Conservation (phyloP, 805 yeast genomes). For the Cyberlindnera veronae region DNA sequence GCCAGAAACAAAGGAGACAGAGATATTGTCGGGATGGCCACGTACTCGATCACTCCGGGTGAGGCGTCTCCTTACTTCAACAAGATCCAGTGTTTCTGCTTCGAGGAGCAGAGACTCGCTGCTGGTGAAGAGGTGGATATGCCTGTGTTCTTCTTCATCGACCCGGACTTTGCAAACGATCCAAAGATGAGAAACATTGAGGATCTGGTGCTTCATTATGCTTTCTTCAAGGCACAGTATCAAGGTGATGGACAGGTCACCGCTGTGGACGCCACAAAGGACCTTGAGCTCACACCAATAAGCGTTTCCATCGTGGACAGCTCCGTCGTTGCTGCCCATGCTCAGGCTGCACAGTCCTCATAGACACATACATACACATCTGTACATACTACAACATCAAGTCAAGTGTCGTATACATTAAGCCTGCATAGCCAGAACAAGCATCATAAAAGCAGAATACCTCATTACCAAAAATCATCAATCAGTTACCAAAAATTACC, state of each 20-base stretch:
- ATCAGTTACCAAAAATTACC: not conserved
- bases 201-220: slow-evolving; percentile 86
- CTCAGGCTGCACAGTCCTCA: not conserved
- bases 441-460: no score
- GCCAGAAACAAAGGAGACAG: slow-evolving; percentile 83
- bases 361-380: not conserved
- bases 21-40: slow-evolving; percentile 97
- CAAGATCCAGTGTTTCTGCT: slow-evolving; percentile 97
- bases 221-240: slow-evolving; percentile 70
- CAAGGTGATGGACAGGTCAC: slow-evolving; percentile 37
- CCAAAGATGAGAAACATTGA: slow-evolving; percentile 89
- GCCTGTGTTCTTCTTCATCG: slow-evolving; percentile 97
- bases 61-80: slow-evolving; percentile 95
- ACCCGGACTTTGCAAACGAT: slow-evolving; percentile 91
- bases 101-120: slow-evolving; percentile 88
- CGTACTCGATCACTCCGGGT: slow-evolving; percentile 94
- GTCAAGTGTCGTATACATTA: no score
- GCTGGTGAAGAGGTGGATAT: slow-evolving; percentile 98
- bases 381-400: no score
- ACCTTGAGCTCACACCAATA: slow-evolving; percentile 23
- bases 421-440: no score
- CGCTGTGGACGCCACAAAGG: slow-evolving; percentile 26
- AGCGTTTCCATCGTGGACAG: slow-evolving; percentile 14
- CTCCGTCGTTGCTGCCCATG: slow-evolving; percentile 5
- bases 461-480: no score